Evolutionary conservation across 306 rosid species (phyloP).

Genomic region (Vigna trinervia): DNA sequence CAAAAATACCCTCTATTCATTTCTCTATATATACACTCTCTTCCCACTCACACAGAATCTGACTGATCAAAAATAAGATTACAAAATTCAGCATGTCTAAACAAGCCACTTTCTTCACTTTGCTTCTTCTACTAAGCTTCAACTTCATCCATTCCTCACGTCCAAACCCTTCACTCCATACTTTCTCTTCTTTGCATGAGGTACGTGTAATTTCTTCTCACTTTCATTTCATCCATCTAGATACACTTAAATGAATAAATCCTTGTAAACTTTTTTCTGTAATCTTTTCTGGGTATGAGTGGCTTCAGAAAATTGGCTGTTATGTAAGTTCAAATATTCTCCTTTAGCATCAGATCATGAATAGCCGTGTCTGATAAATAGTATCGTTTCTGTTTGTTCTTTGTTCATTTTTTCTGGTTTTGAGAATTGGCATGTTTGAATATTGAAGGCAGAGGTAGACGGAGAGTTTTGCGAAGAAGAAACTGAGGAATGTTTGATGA

Average conservation of each 20-base stretch:
- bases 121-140: conserved; percentile 61
- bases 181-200: conserved; percentile 36
- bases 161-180: conserved; percentile 34
- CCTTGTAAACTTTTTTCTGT: neutral
- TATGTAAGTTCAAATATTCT: neutral
- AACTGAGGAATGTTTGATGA: conserved; percentile 68
- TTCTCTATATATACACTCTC: conserved; percentile 34
- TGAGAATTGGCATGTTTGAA: conserved; percentile 21
- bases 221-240: neutral
- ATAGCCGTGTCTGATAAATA: neutral
- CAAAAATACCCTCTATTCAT: neutral
- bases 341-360: neutral
- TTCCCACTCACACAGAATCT: conserved; percentile 26
- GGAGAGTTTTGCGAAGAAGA: conserved; percentile 60
- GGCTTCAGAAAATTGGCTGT: neutral
- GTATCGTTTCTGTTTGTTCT: neutral
- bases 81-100: conserved; percentile 52
- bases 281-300: neutral
- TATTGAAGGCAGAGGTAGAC: conserved; percentile 49
- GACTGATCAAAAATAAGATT: neutral
- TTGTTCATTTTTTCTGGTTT: neutral
- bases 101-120: conserved; percentile 53
- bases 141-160: conserved; percentile 51
- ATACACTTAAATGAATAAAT: neutral
- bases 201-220: conserved; percentile 35